Conservation (phyloP, 2,329 filamentous ascomycete species). For the Alternaria incomplexa region DNA sequence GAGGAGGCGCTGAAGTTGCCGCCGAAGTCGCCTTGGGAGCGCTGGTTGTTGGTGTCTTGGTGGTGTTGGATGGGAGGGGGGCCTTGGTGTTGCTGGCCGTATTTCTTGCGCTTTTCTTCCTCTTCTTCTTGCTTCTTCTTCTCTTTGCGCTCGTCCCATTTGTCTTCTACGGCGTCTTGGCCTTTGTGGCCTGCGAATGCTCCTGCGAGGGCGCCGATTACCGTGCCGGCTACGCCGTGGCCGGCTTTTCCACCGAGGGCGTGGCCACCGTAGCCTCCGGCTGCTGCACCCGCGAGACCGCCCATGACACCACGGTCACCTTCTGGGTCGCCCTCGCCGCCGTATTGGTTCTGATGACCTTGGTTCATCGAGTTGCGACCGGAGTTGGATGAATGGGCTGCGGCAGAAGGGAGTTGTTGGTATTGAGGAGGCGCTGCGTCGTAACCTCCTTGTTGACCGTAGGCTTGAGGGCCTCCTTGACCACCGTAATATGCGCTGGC, state of each 20-base stretch:
- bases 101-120: slow-evolving; percentile 17
- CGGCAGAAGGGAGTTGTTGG: slow-evolving; percentile 29
- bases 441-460: slow-evolving; percentile 16
- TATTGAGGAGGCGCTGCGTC: slow-evolving; percentile 6
- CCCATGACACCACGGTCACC: slow-evolving; percentile 37
- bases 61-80: slow-evolving; percentile 6
- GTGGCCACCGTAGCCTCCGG: slow-evolving; percentile 35
- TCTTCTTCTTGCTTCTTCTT: slow-evolving; percentile 35
- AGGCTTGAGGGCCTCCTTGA: slow-evolving; percentile 11
- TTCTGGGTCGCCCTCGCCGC: slow-evolving; percentile 27
- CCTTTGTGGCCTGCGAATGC: slow-evolving; percentile 33
- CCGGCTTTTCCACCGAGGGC: slow-evolving; percentile 33
- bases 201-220: slow-evolving; percentile 32
- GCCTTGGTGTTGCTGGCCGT: slow-evolving; percentile 14
- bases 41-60: slow-evolving; percentile 1
- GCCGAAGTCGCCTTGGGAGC: slow-evolving; percentile 24
- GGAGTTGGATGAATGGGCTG: slow-evolving; percentile 27
- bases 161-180: slow-evolving; percentile 29
- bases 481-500: slow-evolving; percentile 22
- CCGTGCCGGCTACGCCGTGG: slow-evolving; percentile 28
- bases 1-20: slow-evolving; percentile 34
- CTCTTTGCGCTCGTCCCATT: slow-evolving; percentile 36
- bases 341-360: slow-evolving; percentile 30
- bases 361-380: slow-evolving; percentile 33
- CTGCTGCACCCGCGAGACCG: slow-evolving; percentile 32